These are phyloP conservation scores for Silene uniflora DNA, from an alignment of 148 eudicot species.

Conservation along the genomic window DNA sequence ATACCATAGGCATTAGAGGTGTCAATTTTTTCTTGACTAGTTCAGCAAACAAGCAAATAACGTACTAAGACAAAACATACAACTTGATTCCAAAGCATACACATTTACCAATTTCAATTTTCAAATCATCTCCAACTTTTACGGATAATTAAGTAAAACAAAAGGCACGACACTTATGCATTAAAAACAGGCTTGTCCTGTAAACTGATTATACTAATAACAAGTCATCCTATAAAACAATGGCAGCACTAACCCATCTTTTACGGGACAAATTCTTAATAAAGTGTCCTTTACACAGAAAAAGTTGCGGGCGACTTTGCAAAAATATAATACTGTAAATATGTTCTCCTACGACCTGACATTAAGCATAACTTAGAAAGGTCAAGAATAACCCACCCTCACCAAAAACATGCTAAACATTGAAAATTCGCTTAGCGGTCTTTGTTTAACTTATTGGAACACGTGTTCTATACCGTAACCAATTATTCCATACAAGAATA, in stretches of 20 bases:
- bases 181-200: no score
- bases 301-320: no score
- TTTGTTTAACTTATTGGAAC: background rate
- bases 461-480: background rate
- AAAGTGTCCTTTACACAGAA: background rate
- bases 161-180: background rate
- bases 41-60: background rate
- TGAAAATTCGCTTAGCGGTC: background rate
- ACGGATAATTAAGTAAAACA: no score
- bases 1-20: constrained; percentile 7
- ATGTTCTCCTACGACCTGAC: no score
- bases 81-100: constrained; percentile 9
- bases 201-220: background rate
- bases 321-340: no score
- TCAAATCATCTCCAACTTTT: background rate
- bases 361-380: background rate
- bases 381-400: background rate
- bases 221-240: background rate
- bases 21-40: constrained; percentile 13
- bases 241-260: background rate
- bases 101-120: constrained; percentile 15
- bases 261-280: no score
- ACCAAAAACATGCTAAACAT: background rate
- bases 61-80: background rate
- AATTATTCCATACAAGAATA: background rate